Evolutionary conservation across 179 eudicot species (phyloP).

Genomic region (Spergularia azorica): DNA sequence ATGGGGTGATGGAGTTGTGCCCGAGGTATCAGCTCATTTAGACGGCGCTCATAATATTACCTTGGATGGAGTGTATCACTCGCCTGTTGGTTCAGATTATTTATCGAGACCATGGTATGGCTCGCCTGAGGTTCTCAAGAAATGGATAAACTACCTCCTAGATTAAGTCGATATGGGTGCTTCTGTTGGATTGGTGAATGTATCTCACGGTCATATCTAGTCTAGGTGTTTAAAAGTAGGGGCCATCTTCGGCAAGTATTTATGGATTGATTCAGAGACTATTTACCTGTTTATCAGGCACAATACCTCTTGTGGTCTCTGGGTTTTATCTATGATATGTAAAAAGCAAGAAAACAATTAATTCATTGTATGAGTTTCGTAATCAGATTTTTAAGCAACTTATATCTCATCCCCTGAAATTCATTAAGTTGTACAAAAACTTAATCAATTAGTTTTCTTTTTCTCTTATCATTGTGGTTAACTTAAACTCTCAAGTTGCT

Average conservation of each 20-base stretch:
- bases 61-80: constrained; percentile 87
- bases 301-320: neutral
- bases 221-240: neutral
- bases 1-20: constrained; percentile 99
- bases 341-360: neutral
- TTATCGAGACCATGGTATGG: constrained; percentile 87
- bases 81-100: constrained; percentile 93
- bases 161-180: constrained; percentile 20
- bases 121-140: constrained; percentile 63
- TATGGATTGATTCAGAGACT: neutral
- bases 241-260: neutral
- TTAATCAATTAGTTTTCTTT: neutral
- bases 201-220: neutral
- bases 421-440: neutral
- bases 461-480: neutral
- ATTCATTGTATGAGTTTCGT: neutral
- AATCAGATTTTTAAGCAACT: neutral
- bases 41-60: constrained; percentile 87
- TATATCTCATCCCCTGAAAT: neutral
- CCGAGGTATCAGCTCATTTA: constrained; percentile 80
- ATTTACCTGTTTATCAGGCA: neutral
- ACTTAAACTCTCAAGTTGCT: too few species aligned
- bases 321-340: neutral
- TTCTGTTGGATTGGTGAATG: neutral
- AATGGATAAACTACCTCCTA: constrained; percentile 81